Evolutionary conservation across 2,329 filamentous ascomycete species (phyloP), one percentile per base, ranked within the genome.

Genomic region (Chaetomium sp.): DNA sequence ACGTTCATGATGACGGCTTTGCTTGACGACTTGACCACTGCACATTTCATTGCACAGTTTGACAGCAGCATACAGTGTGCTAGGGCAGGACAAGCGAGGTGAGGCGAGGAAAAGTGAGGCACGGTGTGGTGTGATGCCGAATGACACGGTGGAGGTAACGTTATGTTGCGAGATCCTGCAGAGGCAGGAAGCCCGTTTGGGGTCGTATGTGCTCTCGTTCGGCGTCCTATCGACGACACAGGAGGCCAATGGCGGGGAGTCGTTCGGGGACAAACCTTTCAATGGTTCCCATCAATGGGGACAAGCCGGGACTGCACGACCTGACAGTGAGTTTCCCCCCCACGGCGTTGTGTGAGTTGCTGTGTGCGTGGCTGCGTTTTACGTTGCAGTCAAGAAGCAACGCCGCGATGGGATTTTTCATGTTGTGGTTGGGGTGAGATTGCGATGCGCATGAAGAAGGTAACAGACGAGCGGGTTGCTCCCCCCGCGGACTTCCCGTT

Each of bases 391-490:
- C 3, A 6, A 44, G 49, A 51, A 51, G 49, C 38, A 51, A 52
- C 46, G 50, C 50, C 35, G 38, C 48, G 37, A 42, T 42, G 19
- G 33, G 34, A 45, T 46, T 38, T 34, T 27, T 27, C 6, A 36
- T 49, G 47, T 32, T 40, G 42, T 48, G 36, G 48, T 48, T 47
- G 19, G 12, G 3, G 11, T 49, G 12, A 54, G 42, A 59, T 59
- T 59, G 56, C 46, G 56, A 56, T 53, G 35, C 43, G 47, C 53
- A 49, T 40, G 47, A 37, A 48, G 45, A 48, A 35, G 14, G 45
- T 34, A 12, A 27, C 19, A 27, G 19, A 27, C 19, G 19, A 27
- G 19, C 19, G 19, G 19, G 19, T 27, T 27, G 19, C 19, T 27
- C 19, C 34, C 14, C 14, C 38, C 33, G 14, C 27, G 14, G 37